Percentiles rank a stretch among this genome's conserved stretches.
These are phyloP conservation scores for Centrapalus pauciflorus DNA, from an alignment of 129 eudicot genomes.

Conservation along the genomic window DNA sequence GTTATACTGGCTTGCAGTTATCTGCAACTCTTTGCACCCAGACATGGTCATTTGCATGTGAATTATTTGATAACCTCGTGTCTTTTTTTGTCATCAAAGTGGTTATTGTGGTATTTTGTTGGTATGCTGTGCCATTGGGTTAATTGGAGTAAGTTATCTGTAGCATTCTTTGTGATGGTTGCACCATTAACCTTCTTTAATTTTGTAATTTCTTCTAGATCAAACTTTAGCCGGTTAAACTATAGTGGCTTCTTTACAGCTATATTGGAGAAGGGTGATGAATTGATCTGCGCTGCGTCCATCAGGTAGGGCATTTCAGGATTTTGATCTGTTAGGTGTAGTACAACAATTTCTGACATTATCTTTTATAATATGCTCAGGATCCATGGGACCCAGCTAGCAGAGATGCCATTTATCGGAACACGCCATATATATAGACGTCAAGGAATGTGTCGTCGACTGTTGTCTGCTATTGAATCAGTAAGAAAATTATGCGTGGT, in stretches of 20 bases:
- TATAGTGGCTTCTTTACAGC: constrained; percentile 77
- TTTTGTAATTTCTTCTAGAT: constrained; percentile 36
- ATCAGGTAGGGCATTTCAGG: constrained; percentile 53
- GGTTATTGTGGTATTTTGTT: neutral
- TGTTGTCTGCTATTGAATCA: constrained; percentile 78
- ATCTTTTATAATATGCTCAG: constrained; percentile 29
- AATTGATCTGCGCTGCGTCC: constrained; percentile 82
- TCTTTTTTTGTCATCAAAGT: neutral
- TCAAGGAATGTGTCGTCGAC: constrained; percentile 93
- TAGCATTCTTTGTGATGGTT: neutral
- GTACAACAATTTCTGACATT: constrained; percentile 11
- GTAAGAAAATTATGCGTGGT: constrained; percentile 32
- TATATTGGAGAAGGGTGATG: constrained; percentile 91
- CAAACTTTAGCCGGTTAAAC: constrained; percentile 78
- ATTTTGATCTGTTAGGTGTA: neutral
- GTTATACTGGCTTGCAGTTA: neutral
- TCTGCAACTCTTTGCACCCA: neutral
- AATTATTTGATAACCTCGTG: neutral
- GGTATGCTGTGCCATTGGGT: neutral
- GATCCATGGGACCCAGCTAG: constrained; percentile 82
- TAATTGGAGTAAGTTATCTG: neutral
- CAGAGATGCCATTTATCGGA: constrained; percentile 99
- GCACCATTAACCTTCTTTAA: neutral
- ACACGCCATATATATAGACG: constrained; percentile 92
- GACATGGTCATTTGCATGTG: neutral